Conservation (phyloP, 441 rosid species). For the Erodium trifolium region DNA sequence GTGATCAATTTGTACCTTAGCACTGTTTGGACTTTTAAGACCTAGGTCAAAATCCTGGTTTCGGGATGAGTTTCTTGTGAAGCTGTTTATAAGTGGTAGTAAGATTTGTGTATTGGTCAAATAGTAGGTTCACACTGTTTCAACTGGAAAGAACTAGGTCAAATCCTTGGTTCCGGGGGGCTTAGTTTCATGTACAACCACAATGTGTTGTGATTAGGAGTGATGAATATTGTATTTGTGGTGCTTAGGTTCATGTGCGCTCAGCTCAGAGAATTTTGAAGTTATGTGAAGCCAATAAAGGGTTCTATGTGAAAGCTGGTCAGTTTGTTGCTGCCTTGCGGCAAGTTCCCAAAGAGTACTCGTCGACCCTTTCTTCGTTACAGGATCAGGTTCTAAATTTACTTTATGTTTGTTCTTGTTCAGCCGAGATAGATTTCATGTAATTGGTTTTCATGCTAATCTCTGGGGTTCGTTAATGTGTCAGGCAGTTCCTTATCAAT, state of each 20-base stretch:
- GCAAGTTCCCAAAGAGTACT: conserved; percentile 72
- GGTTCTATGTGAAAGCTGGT: conserved; percentile 87
- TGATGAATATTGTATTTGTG: background rate
- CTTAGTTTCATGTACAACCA: background rate
- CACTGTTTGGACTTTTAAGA: background rate
- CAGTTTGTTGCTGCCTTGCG: conserved; percentile 74
- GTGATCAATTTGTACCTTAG: background rate
- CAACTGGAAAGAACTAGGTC: too few species aligned
- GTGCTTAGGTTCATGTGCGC: conserved; percentile 60
- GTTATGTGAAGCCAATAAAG: conserved; percentile 72
- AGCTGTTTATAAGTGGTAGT: too few species aligned
- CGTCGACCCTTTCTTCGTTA: conserved; percentile 54
- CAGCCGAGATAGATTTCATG: conserved; percentile 4
- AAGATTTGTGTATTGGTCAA: too few species aligned
- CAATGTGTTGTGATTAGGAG: background rate
- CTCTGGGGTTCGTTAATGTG: conserved; percentile 11
- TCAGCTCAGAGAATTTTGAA: conserved; percentile 62
- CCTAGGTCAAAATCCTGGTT: background rate
- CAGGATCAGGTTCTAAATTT: conserved; percentile 57
- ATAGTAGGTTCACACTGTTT: too few species aligned
- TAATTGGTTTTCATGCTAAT: conserved; percentile 20
- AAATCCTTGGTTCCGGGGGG: background rate
- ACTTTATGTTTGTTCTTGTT: background rate
- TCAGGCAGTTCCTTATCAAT: conserved; percentile 73
- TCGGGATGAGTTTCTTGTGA: too few species aligned